These are phyloP conservation scores for Pleurotus tuber-regium DNA, from an alignment of 768 basidiomycete species.

Conservation along the genomic window DNA sequence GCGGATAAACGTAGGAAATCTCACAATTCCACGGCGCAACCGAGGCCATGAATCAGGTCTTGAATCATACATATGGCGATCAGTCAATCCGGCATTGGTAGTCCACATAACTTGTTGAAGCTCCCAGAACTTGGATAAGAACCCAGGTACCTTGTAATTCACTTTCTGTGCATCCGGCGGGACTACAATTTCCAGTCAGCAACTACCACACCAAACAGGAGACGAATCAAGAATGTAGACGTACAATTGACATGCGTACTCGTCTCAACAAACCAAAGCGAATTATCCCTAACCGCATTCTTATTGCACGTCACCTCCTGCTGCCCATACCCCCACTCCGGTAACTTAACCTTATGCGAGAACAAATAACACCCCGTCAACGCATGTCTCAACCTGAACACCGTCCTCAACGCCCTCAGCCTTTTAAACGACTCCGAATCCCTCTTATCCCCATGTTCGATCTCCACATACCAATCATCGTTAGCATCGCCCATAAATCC, in stretches of 20 bases:
- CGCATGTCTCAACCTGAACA: constrained; percentile 80
- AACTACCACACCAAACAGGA: constrained; percentile 84
- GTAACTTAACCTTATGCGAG: constrained; percentile 96
- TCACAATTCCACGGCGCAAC: constrained; percentile 87
- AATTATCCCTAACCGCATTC: constrained; percentile 87
- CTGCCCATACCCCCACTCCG: constrained; percentile 97
- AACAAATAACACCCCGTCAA: constrained; percentile 95
- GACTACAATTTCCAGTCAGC: constrained; percentile 94
- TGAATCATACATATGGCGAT: constrained; percentile 93
- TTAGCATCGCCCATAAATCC: constrained; percentile 88
- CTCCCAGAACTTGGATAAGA: constrained; percentile 89
- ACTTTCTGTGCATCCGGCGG: constrained; percentile 70
- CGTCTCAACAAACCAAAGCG: constrained; percentile 94
- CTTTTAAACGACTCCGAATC: constrained; percentile 70
- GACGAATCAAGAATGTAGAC: constrained; percentile 27
- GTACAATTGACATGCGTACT: constrained; percentile 67
- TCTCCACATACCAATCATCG: constrained; percentile 91
- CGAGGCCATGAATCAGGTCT: constrained; percentile 92
- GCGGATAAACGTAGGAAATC: constrained; percentile 20
- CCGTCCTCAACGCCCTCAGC: constrained; percentile 75
- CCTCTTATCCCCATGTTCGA: constrained; percentile 62
- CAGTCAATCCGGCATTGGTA: constrained; percentile 24
- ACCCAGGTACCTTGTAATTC: constrained; percentile 89
- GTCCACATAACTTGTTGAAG: constrained; percentile 57
- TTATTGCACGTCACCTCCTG: constrained; percentile 99